A percentile compares a stretch with the other conserved stretches of the same genome.
These are phyloP conservation scores for Micromonas commoda DNA, from an alignment of 139 green algal genomes.

Conservation along the genomic window DNA sequence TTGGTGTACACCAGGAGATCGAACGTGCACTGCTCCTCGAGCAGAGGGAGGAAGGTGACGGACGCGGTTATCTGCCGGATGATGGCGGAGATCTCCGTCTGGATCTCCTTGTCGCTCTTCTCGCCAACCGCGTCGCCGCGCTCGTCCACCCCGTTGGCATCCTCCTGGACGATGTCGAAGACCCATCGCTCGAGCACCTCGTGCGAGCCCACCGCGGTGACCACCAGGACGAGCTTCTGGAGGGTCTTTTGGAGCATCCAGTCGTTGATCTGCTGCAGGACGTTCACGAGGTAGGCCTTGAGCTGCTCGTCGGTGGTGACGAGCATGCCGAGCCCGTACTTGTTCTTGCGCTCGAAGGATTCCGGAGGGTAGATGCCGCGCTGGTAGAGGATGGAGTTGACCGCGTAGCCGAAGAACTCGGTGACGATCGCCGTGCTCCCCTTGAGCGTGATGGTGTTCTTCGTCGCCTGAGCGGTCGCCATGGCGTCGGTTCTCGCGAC, in stretches of 20 bases:
- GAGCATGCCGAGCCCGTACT: conserved; percentile 89
- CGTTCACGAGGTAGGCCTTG: conserved; percentile 64
- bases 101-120: conserved; percentile 80
- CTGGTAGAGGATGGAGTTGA: conserved; percentile 84
- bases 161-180: conserved; percentile 83
- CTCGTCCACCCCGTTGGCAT: conserved; percentile 41
- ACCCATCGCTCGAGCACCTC: conserved; percentile 88
- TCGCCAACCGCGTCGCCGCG: conserved; percentile 32
- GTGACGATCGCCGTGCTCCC: conserved; percentile 76
- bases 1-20: conserved; percentile 87
- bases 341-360: conserved; percentile 71
- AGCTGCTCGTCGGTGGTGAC: conserved; percentile 70
- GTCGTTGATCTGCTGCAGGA: conserved; percentile 74
- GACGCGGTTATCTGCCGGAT: conserved; percentile 90
- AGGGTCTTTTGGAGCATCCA: conserved; percentile 78
- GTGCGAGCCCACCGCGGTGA: conserved; percentile 56
- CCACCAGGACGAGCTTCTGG: conserved; percentile 86
- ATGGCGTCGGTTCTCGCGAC: no score
- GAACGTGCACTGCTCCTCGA: conserved; percentile 60
- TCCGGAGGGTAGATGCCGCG: conserved; percentile 90
- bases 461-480: conserved; percentile 34
- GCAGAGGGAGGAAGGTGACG: conserved; percentile 89
- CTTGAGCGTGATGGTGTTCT: conserved; percentile 82
- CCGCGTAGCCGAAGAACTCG: conserved; percentile 76
- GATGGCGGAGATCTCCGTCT: conserved; percentile 82